Evolutionary conservation across 805 yeast species (phyloP).

Genomic region (Metschnikowia drakensbergensis): DNA sequence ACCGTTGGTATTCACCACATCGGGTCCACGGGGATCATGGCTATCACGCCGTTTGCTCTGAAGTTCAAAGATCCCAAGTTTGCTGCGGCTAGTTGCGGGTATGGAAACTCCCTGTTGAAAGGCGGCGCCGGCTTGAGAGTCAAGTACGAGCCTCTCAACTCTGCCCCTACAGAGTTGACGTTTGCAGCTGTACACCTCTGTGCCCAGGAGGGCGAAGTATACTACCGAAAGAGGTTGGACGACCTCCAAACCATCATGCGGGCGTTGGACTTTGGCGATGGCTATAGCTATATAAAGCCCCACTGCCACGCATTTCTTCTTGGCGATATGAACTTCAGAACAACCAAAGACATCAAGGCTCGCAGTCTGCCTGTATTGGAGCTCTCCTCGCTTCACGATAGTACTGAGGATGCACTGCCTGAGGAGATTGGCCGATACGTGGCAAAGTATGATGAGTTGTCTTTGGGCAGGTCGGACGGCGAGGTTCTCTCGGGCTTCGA

Average conservation of each 20-base stretch:
- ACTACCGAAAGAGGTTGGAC: conserved; percentile 47
- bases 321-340: conserved; percentile 86
- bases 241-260: conserved; percentile 50
- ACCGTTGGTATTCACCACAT: conserved; percentile 41
- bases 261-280: conserved; percentile 56
- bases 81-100: conserved; percentile 51
- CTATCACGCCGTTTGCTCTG: conserved; percentile 44
- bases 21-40: conserved; percentile 57
- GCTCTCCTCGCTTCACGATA: conserved; percentile 25
- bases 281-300: conserved; percentile 49
- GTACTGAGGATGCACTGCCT: conserved; percentile 12
- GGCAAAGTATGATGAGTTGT: conserved; percentile 48
- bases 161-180: conserved; percentile 41
- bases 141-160: conserved; percentile 21
- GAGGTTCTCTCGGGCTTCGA: conserved; percentile 57
- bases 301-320: conserved; percentile 60
- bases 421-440: conserved; percentile 21
- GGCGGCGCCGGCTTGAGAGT: conserved; percentile 69
- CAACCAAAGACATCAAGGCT: conserved; percentile 25
- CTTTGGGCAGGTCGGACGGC: conserved; percentile 35
- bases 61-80: conserved; percentile 23
- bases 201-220: conserved; percentile 67
- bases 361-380: conserved; percentile 14
- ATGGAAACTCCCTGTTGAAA: conserved; percentile 59
- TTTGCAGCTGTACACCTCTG: conserved; percentile 69